Evolutionary conservation across 208 protist genomes (phyloP).

Genomic region (Crithidia acanthocephali): DNA sequence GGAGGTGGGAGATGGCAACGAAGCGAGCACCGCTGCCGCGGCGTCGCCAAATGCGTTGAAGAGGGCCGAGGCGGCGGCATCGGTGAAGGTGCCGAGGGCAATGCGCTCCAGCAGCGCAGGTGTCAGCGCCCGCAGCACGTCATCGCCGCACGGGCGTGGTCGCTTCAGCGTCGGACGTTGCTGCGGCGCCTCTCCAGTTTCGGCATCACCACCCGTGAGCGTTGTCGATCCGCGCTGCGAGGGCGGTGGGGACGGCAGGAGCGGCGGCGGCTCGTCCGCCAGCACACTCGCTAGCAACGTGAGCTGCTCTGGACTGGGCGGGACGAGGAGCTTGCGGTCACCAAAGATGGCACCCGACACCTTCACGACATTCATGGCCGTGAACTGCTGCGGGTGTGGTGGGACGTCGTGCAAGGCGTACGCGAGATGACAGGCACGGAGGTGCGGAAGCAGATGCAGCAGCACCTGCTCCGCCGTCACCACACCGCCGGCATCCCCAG

Average conservation of each 20-base stretch:
- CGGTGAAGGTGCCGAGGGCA: constrained; percentile 68
- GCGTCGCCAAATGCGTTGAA: constrained; percentile 41
- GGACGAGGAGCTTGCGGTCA: constrained; percentile 62
- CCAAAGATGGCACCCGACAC: constrained; percentile 49
- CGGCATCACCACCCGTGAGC: background rate
- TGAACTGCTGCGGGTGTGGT: background rate
- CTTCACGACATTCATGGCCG: constrained; percentile 23
- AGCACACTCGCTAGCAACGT: constrained; percentile 50
- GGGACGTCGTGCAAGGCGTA: constrained; percentile 27
- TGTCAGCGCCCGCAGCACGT: constrained; percentile 18
- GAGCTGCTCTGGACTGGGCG: constrained; percentile 60
- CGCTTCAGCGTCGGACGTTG: constrained; percentile 10
- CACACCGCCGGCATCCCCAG: background rate
- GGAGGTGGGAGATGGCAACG: too few species aligned
- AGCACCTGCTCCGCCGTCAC: constrained; percentile 34
- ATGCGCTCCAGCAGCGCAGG: constrained; percentile 62
- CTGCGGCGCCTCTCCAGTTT: background rate
- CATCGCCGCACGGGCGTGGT: background rate
- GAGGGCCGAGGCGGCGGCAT: constrained; percentile 43
- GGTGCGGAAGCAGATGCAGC: constrained; percentile 34
- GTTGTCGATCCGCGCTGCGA: too few species aligned
- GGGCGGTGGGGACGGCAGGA: background rate
- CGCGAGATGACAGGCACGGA: constrained; percentile 10
- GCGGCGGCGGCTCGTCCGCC: constrained; percentile 2
- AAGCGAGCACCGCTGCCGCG: background rate